Base-by-base conservation (phyloP, 1,284 basidiomycete species). In the Ganoderma boninense region DNA sequence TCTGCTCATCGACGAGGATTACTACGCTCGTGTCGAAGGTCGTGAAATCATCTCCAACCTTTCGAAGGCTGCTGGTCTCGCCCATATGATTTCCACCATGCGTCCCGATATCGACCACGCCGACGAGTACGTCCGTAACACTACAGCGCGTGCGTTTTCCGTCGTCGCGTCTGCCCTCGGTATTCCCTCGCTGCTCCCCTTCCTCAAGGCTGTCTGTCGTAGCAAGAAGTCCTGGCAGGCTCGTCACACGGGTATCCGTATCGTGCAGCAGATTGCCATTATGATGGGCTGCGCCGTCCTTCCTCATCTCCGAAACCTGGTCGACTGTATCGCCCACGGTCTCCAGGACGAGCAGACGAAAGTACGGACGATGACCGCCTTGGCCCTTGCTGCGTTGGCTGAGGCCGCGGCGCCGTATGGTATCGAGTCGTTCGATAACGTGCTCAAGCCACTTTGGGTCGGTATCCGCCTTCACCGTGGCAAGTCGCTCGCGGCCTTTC, bases 31-130 rank as follows among this genome's bases (percentile, higher is more conserved):
- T 81, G 96, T 99, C 67, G 98, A 99, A 86, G 98, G 98, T 74
- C 95, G 98, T 65, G 98, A 99, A 85, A 99, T 99, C 80, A 99
- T 99, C 78, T 97, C 96, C 78, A 99, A 99, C 82, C 85, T 99
- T 63, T 98, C 98, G 62, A 99, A 99, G 82, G 98, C 98, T 2
- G 97, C 98, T 43, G 97, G 98, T 83, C 92, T 99, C 29, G 98
- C 97, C 2, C 98, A 99, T 83, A 99, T 99, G 98, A 99, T 99
- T 78, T 99, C 97, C 46, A 99, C 97, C 26, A 99, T 99, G 97
- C 94, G 97, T 77, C 98, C 98, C 3, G 97, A 99, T 87, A 99
- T 99, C 76, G 97, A 99, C 82, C 97, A 99, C 78, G 97, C 97
- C 56, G 98, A 99, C 82, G 98, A 99, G 83, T 99, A 99, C 77